Percentiles rank a stretch among this genome's conserved stretches.
Evolutionary conservation across 129 eudicot species (phyloP).

Genomic region (Escallonia herrerae): DNA sequence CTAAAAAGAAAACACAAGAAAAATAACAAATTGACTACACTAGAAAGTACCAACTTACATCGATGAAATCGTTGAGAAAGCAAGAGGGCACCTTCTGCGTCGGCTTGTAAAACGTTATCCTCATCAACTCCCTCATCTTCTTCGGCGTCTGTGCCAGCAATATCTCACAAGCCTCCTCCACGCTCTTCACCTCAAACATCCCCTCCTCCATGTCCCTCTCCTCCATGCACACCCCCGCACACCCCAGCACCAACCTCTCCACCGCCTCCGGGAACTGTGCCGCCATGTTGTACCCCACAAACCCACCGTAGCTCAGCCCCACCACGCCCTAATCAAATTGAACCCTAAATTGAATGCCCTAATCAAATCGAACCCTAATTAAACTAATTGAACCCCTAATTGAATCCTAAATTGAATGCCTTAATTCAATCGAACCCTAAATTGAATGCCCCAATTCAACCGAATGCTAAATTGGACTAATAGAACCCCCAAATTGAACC

Average conservation of each 20-base stretch:
- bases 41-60: constrained; percentile 32
- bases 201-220: constrained; percentile 70
- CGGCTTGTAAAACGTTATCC: constrained; percentile 60
- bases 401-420: too few relatives aligned
- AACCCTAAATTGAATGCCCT: too few relatives aligned
- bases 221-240: constrained; percentile 75
- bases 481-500: too few relatives aligned
- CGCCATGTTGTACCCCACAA: constrained; percentile 83
- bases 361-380: too few relatives aligned
- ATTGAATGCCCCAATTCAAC: too few relatives aligned
- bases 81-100: constrained; percentile 53
- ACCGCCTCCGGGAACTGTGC: constrained; percentile 59
- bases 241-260: constrained; percentile 59
- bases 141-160: constrained; percentile 77
- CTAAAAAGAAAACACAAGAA: neutral
- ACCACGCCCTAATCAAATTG: too few relatives aligned
- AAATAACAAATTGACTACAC: neutral
- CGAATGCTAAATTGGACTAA: too few relatives aligned
- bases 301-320: constrained; percentile 91
- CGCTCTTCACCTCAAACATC: constrained; percentile 49
- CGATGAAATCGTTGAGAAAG: constrained; percentile 58
- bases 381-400: too few relatives aligned
- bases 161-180: constrained; percentile 56
- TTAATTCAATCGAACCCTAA: too few relatives aligned
- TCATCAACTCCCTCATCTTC: constrained; percentile 54